These are phyloP conservation scores for Macadamia integrifolia DNA, from an alignment of 164 flowering plant species.

Conservation along the genomic window DNA sequence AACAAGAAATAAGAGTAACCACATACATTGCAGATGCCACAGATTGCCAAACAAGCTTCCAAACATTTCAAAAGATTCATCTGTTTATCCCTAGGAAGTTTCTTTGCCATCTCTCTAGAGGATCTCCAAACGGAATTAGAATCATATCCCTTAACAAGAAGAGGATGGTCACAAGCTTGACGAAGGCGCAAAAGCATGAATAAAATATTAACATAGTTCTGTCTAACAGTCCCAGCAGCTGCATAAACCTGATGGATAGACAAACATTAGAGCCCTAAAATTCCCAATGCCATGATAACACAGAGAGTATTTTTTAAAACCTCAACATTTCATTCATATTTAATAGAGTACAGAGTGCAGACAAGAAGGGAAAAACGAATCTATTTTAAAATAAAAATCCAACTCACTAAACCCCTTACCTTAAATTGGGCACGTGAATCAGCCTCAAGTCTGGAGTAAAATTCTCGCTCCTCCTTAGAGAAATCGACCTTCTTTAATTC, in stretches of 20 bases:
- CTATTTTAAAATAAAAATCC: slow-evolving; percentile 11
- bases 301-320: not conserved
- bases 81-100: slow-evolving; percentile 60
- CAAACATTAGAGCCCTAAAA: not conserved
- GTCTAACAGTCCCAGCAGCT: slow-evolving; percentile 93
- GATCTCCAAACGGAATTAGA: slow-evolving; percentile 52
- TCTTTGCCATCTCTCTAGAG: slow-evolving; percentile 65
- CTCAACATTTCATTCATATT: not conserved
- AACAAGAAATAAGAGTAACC: slow-evolving; percentile 2
- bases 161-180: slow-evolving; percentile 98
- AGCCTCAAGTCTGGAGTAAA: slow-evolving; percentile 70
- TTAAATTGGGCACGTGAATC: slow-evolving; percentile 82
- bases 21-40: slow-evolving; percentile 89
- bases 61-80: slow-evolving; percentile 45
- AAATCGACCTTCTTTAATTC: slow-evolving; percentile 71
- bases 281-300: not conserved
- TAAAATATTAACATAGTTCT: slow-evolving; percentile 92
- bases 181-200: slow-evolving; percentile 97
- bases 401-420: slow-evolving; percentile 19
- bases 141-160: slow-evolving; percentile 63
- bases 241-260: slow-evolving; percentile 74
- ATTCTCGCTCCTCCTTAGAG: slow-evolving; percentile 69
- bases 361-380: not conserved
- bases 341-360: not conserved
- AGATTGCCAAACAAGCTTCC: slow-evolving; percentile 75